Evolutionary conservation across 768 basidiomycete species (phyloP), one percentile per base, ranked within the genome.

Genomic region (Sarcomyxa edulis): DNA sequence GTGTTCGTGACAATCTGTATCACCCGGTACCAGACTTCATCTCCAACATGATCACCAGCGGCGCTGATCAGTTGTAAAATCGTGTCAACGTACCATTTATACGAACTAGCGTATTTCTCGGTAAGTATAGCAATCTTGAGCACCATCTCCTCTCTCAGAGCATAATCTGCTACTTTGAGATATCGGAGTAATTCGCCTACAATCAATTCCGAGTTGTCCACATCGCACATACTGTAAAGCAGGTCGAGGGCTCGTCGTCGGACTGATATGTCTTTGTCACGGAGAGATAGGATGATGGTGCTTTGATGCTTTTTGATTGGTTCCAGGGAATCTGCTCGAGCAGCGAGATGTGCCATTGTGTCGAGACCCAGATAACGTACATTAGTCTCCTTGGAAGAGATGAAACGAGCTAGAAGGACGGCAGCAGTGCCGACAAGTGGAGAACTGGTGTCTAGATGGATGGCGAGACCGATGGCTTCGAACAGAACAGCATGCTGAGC

Each of bases 11-110:
- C 90, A 44, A 99, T 97, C 56, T 97, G 96, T 19, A 99, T 86
- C 35, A 99, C 93, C 37, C 96, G 88, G 61, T 96, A 98, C 96
- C 96, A 99, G 23, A 99, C 96, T 67, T 98, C 96, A 48, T 98
- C 95, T 32, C 96, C 96, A 37, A 99, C 95, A 55, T 99, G 93
- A 54, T 99, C 96, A 38, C 96, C 96, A 8, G 96, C 96, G 27
- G 92, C 84, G 55, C 87, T 90, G 57, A 99, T 95, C 40, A 99
- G 78, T 54, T 93, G 85, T 50, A 99, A 65, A 54, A 98, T 90
- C 48, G 93, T 99, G 61, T 99, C 95, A 40, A 99, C 90, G 68
- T 99, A 98, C 94, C 94, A 95, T 64, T 94, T 93, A 62, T 95
- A 96, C 39, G 90, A 96, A 40, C 78, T 86, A 16, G 96, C 96